phyloP scores from a whole-genome alignment of 1,139 yeast genomes.

The Candida tetrigidarum region DNA sequence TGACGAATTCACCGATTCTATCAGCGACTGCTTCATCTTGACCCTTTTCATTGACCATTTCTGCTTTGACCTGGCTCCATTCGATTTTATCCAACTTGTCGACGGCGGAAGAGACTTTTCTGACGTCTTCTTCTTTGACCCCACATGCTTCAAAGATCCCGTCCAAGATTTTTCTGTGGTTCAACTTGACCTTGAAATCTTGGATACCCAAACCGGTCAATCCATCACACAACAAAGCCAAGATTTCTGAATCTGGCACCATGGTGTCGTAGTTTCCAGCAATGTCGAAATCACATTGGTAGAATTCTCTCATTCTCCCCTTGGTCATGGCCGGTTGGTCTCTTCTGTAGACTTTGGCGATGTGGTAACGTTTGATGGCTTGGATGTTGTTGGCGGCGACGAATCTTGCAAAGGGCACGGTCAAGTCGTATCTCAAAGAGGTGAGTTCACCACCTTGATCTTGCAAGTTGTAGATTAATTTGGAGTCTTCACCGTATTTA shows the following conservation, averaged over 20 bases:
- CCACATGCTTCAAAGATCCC: constrained; percentile 97
- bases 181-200: constrained; percentile 89
- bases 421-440: constrained; percentile 91
- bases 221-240: constrained; percentile 83
- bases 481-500: constrained; percentile 97
- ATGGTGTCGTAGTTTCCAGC: constrained; percentile 91
- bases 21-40: constrained; percentile 94
- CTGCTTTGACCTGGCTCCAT: constrained; percentile 92
- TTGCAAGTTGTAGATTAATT: constrained; percentile 90
- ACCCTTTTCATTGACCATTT: constrained; percentile 88
- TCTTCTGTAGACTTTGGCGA: constrained; percentile 97
- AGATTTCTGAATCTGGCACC: constrained; percentile 95
- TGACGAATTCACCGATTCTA: constrained; percentile 88
- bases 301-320: constrained; percentile 99
- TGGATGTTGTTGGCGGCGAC: constrained; percentile 94
- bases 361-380: constrained; percentile 90
- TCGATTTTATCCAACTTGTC: constrained; percentile 95
- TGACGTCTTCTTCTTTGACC: constrained; percentile 89
- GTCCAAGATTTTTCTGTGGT: constrained; percentile 93
- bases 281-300: constrained; percentile 96
- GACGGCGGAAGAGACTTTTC: constrained; percentile 92
- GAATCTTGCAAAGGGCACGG: constrained; percentile 97
- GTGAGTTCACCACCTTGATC: constrained; percentile 99
- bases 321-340: constrained; percentile 99
- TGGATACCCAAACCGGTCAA: constrained; percentile 78